Evolutionary conservation across 495 filamentous ascomycete species (phyloP).

Genomic region (Talaromyces liani): DNA sequence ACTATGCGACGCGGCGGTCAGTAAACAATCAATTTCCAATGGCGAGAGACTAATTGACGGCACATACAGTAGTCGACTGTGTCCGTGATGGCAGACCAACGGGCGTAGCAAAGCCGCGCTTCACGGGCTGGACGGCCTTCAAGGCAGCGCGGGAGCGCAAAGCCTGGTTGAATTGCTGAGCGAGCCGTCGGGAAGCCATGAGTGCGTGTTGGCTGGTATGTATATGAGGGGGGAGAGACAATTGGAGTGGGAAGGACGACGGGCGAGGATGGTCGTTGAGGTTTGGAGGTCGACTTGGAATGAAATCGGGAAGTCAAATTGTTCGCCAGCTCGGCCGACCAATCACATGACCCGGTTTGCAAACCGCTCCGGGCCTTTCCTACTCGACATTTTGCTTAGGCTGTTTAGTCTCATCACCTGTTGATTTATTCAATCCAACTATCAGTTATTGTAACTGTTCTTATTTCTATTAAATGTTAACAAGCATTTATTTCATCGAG

Average conservation of each 20-base stretch:
- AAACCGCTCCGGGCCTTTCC: slow-evolving; percentile 38
- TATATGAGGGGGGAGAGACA: slow-evolving; percentile 10
- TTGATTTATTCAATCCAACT: no score
- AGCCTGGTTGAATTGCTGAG: slow-evolving; percentile 78
- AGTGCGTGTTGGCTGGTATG: slow-evolving; percentile 23
- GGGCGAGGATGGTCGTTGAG: slow-evolving; percentile 26
- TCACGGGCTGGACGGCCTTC: slow-evolving; percentile 62
- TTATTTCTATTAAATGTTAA: no score
- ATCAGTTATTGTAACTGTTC: no score
- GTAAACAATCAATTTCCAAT: not conserved
- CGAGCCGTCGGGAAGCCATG: slow-evolving; percentile 94
- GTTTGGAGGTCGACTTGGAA: slow-evolving; percentile 32
- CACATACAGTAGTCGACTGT: slow-evolving; percentile 75
- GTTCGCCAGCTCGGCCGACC: slow-evolving; percentile 36
- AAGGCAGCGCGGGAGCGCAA: slow-evolving; percentile 74
- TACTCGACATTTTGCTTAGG: not conserved
- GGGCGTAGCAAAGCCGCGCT: slow-evolving; percentile 80
- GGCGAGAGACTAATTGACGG: not conserved
- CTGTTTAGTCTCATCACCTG: not conserved
- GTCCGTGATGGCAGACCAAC: slow-evolving; percentile 69
- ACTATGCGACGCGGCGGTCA: not conserved
- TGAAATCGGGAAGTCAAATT: slow-evolving; percentile 38
- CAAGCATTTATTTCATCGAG: no score
- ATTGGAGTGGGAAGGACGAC: slow-evolving; percentile 23
- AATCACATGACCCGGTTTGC: slow-evolving; percentile 46